These are phyloP conservation scores for Pelargonium citronellum DNA, from an alignment of 441 rosid species.

Conservation along the genomic window DNA sequence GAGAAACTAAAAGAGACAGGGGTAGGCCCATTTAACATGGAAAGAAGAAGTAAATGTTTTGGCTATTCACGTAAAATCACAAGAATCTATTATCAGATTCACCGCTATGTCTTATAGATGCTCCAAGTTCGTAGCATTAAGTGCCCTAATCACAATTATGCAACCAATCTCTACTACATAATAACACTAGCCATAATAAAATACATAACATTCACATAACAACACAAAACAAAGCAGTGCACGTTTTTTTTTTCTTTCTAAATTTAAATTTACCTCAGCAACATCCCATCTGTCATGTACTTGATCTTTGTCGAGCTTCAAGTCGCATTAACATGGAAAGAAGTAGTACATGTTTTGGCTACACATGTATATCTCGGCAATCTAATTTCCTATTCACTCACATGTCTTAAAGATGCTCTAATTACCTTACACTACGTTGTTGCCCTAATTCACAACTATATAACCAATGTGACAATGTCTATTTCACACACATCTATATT, in stretches of 20 bases:
- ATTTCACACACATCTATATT: no score
- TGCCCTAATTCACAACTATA: no score
- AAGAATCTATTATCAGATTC: neutral
- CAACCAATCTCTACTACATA: no score
- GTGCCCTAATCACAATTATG: no score
- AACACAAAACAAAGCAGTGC: neutral
- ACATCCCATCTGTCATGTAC: constrained; percentile 88
- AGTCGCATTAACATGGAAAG: no score
- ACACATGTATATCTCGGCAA: no score
- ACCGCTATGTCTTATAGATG: no score
- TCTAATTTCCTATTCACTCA: neutral
- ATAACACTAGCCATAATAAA: no score
- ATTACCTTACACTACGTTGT: neutral
- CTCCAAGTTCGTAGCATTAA: no score
- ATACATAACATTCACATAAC: neutral
- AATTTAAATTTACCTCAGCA: constrained; percentile 50
- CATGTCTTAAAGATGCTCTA: neutral
- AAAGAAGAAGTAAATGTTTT: neutral
- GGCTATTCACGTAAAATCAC: neutral
- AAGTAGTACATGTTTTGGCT: no score
- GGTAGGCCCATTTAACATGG: neutral
- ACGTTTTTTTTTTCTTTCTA: neutral
- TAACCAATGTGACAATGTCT: no score
- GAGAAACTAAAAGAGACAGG: no score
- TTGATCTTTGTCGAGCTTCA: constrained; percentile 60